phyloP scores from a whole-genome alignment of 495 filamentous ascomycete species.

The Aspergillus sclerotioniger region DNA sequence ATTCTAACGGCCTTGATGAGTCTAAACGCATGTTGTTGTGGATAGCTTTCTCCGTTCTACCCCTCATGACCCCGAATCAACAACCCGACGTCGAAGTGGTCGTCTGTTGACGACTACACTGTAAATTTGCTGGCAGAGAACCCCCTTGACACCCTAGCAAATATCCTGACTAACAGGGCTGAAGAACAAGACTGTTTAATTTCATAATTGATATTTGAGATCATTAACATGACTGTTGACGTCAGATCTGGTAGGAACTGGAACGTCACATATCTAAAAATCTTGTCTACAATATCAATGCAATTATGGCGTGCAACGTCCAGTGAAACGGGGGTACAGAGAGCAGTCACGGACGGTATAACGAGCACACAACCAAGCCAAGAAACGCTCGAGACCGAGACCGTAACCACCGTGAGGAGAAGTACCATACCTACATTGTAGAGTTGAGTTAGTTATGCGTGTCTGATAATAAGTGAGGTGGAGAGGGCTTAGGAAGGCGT shows the following conservation, averaged over 20 bases:
- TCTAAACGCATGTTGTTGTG: background rate
- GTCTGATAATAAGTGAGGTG: background rate
- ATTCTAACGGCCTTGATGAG: too few relatives aligned
- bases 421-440: constrained; percentile 72
- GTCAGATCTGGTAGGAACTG: background rate
- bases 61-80: background rate
- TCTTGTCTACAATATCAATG: constrained; percentile 6
- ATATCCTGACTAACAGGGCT: too few relatives aligned
- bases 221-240: background rate
- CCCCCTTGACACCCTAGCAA: background rate
- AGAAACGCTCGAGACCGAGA: constrained; percentile 90
- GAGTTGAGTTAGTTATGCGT: constrained; percentile 2
- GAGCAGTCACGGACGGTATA: constrained; percentile 87
- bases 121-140: background rate
- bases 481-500: background rate
- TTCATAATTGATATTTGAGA: background rate
- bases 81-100: background rate
- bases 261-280: constrained; percentile 9
- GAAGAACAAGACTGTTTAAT: background rate
- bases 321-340: constrained; percentile 92
- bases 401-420: constrained; percentile 95
- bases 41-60: background rate
- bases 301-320: constrained; percentile 81
- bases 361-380: constrained; percentile 93
- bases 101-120: background rate